Conservation (phyloP, 2,329 filamentous ascomycete genomes). For the Fusarium sp. region DNA sequence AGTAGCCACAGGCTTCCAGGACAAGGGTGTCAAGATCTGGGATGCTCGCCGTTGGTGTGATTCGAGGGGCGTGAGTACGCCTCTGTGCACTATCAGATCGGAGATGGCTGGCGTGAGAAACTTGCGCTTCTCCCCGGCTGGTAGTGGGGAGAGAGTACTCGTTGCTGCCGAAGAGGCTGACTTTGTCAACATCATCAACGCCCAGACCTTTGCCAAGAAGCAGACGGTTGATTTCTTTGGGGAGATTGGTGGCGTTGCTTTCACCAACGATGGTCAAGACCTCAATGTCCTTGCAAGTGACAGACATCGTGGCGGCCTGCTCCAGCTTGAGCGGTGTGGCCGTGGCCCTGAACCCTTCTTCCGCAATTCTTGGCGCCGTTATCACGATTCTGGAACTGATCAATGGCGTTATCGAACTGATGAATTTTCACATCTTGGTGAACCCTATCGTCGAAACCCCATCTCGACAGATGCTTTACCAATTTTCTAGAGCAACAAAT, state of each 20-base stretch:
- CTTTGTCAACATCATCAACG: conserved; percentile 78
- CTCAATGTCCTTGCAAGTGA: conserved; percentile 79
- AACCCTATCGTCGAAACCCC: conserved; percentile 36
- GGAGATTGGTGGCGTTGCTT: conserved; percentile 76
- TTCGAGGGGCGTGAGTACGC: conserved; percentile 61
- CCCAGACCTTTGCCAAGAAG: conserved; percentile 71
- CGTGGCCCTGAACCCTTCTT: conserved; percentile 48
- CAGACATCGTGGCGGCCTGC: conserved; percentile 72
- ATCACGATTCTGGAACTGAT: conserved; percentile 5
- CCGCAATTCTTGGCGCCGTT: conserved; percentile 36
- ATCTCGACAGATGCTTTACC: conserved; percentile 34
- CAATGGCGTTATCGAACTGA: conserved; percentile 31
- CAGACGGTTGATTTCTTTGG: conserved; percentile 82
- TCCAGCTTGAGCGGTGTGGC: conserved; percentile 69
- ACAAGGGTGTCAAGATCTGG: conserved; percentile 80
- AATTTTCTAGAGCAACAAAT: conserved; percentile 24
- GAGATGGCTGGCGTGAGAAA: conserved; percentile 78
- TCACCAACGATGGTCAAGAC: conserved; percentile 75
- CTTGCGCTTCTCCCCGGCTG: conserved; percentile 78
- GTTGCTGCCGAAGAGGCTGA: conserved; percentile 83
- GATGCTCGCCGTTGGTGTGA: conserved; percentile 78
- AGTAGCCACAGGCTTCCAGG: conserved; percentile 82
- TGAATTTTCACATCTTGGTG: conserved; percentile 14
- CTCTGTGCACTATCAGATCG: conserved; percentile 69
- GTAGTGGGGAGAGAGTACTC: conserved; percentile 75